Evolutionary conservation across 176 grass and related monocot species (phyloP), one percentile per base, ranked within the genome.

Genomic region (Canna indica): DNA sequence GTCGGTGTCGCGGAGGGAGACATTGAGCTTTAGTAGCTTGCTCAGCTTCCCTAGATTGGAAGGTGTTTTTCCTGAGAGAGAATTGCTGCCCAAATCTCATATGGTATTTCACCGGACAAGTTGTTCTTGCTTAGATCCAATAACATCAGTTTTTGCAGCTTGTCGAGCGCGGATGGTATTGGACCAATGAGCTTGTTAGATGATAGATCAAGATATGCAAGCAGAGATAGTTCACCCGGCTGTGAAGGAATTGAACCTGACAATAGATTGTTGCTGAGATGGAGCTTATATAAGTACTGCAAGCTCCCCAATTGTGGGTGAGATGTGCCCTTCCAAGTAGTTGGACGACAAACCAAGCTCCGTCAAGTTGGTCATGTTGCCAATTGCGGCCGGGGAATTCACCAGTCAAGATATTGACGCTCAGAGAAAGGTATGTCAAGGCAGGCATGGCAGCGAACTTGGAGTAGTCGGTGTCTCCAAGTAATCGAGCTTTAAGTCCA

Each of bases 31-130:
- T 57, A 85, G 80, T 45, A 99, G 61, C 52, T 10, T 79, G 7
- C 2, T 39, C 54, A 90, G 76, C 34, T 82, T 90, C 34, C 18
- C 59, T 0, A 99, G 81, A 86, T 88, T 85, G 16, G 86, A 77
- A 32, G 90, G 84, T 59, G 90, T 93, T 0, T 4, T 1, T 64
- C 86, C 94, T 1, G 75, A 83, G 20, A 99, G 57, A 5, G 73
- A 87, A 78, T 99, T 99, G 70, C 84, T 88, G 61, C 94, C 93
- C 76, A 99, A 54, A 88, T 64, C 75, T 99, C 68, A 69, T 10
- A 25, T 59, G 94, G 86, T 82, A 93, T 99, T 36, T 71, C 61
- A 35, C 90, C 94, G 13, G 80, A 80, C 28, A 81, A 2, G 45
- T 75, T 29, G 75, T 84, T 84, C 35, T 76, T 36, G 18, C 75